These are phyloP conservation scores for Styphnolobium japonicum DNA, from an alignment of 306 rosid genomes.

Conservation along the genomic window DNA sequence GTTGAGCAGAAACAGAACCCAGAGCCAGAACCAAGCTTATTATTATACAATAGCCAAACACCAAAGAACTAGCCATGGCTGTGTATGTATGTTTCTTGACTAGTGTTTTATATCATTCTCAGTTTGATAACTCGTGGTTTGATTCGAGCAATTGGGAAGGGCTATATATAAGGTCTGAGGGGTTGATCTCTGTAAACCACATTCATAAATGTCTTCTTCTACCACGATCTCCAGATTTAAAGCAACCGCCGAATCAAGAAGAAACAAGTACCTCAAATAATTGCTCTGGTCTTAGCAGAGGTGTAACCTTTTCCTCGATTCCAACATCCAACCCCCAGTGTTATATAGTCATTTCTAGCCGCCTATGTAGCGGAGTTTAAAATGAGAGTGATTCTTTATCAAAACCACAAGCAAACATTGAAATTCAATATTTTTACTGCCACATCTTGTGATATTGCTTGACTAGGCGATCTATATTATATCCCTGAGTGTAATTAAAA, in stretches of 20 bases:
- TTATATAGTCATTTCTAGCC: constrained; percentile 39
- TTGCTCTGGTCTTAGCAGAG: background rate
- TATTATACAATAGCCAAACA: background rate
- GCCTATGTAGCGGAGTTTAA: constrained; percentile 22
- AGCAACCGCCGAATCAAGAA: constrained; percentile 47
- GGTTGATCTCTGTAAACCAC: background rate
- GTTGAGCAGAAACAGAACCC: constrained; percentile 21
- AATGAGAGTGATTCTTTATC: background rate
- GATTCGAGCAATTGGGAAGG: background rate
- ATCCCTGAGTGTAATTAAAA: background rate
- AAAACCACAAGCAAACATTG: background rate
- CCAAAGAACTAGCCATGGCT: constrained; percentile 26
- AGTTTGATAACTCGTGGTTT: background rate
- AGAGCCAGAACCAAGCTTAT: constrained; percentile 19
- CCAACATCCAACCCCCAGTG: constrained; percentile 8
- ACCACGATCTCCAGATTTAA: constrained; percentile 44
- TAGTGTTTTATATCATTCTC: background rate
- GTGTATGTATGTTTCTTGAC: background rate
- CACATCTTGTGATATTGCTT: background rate
- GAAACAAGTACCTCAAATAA: constrained; percentile 28
- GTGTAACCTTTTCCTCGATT: background rate
- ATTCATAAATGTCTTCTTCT: constrained; percentile 40
- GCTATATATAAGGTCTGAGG: constrained; percentile 22
- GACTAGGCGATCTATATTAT: background rate
- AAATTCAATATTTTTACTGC: background rate